Percentiles rank a stretch among this genome's conserved stretches.
phyloP scores from a whole-genome alignment of 768 basidiomycete genomes.

The Suillus ampliporus region DNA sequence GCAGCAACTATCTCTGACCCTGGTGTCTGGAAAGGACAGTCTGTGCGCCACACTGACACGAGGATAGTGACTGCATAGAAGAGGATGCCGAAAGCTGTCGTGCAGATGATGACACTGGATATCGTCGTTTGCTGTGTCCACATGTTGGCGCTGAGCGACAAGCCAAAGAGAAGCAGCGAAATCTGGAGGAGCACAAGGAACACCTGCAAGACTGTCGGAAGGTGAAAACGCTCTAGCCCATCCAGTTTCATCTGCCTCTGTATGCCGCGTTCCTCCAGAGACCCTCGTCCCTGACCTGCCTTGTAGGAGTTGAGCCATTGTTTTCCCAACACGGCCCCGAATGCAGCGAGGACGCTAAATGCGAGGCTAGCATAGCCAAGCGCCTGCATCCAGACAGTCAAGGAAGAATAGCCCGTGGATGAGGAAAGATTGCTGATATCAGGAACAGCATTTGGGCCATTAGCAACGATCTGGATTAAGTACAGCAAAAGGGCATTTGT shows the following conservation, averaged over 20 bases:
- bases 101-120: constrained; percentile 13
- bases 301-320: not conserved
- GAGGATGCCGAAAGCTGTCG: constrained; percentile 17
- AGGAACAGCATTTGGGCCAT: not conserved
- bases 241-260: constrained; percentile 24
- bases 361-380: constrained; percentile 2
- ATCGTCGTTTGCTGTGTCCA: constrained; percentile 17
- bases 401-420: not conserved
- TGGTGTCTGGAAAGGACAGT: constrained; percentile 26
- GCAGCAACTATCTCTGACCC: constrained; percentile 9
- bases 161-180: constrained; percentile 24
- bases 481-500: not conserved
- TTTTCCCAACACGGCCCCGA: not conserved
- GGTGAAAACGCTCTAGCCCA: constrained; percentile 22
- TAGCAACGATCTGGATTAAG: not conserved
- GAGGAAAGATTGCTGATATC: not conserved
- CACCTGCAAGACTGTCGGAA: constrained; percentile 16
- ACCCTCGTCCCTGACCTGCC: not conserved
- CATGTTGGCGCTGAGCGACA: constrained; percentile 18
- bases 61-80: constrained; percentile 20
- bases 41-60: constrained; percentile 12
- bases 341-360: not conserved
- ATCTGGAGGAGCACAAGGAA: constrained; percentile 26
- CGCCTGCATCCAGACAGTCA: not conserved
- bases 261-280: constrained; percentile 16